A percentile compares a stretch with the other conserved stretches of the same genome.
Conservation (phyloP, 495 filamentous ascomycete species). For the Zalerion maritima region DNA sequence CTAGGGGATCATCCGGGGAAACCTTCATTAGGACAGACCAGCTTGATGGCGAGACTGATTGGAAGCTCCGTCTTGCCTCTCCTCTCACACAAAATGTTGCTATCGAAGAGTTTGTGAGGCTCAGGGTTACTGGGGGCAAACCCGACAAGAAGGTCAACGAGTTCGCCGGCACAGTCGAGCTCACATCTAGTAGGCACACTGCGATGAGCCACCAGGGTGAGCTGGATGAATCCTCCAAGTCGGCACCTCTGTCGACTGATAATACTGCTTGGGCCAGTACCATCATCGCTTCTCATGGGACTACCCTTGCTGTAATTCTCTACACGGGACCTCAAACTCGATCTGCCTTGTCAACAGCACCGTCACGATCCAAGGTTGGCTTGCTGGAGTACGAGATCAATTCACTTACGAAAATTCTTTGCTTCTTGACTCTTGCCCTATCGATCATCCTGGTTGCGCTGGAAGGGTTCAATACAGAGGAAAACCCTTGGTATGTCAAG, state of each 20-base stretch:
- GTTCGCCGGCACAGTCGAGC: slow-evolving; percentile 72
- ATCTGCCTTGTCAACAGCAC: slow-evolving; percentile 82
- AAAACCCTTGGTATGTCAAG: slow-evolving; percentile 73
- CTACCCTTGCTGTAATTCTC: slow-evolving; percentile 72
- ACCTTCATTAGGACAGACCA: slow-evolving; percentile 97
- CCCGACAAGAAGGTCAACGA: slow-evolving; percentile 89
- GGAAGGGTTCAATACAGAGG: slow-evolving; percentile 56
- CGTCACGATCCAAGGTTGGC: slow-evolving; percentile 82
- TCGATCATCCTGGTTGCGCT: slow-evolving; percentile 83
- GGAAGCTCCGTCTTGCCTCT: slow-evolving; percentile 87
- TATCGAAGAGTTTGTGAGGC: slow-evolving; percentile 49
- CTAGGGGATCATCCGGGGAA: slow-evolving; percentile 48
- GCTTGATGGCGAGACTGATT: slow-evolving; percentile 95
- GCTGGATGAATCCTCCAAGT: slow-evolving; percentile 26
- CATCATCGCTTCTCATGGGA: slow-evolving; percentile 82
- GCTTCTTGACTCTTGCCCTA: slow-evolving; percentile 67
- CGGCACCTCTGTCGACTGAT: slow-evolving; percentile 74
- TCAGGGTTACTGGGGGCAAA: slow-evolving; percentile 70
- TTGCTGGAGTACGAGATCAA: slow-evolving; percentile 95
- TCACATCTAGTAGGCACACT: slow-evolving; percentile 30
- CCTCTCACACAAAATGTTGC: slow-evolving; percentile 63
- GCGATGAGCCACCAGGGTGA: slow-evolving; percentile 10
- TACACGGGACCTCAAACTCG: slow-evolving; percentile 94
- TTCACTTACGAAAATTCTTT: slow-evolving; percentile 93
- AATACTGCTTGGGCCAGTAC: slow-evolving; percentile 99